These are phyloP conservation scores for Calonectria naviculata DNA, from an alignment of 2,329 filamentous ascomycete species.

Conservation along the genomic window DNA sequence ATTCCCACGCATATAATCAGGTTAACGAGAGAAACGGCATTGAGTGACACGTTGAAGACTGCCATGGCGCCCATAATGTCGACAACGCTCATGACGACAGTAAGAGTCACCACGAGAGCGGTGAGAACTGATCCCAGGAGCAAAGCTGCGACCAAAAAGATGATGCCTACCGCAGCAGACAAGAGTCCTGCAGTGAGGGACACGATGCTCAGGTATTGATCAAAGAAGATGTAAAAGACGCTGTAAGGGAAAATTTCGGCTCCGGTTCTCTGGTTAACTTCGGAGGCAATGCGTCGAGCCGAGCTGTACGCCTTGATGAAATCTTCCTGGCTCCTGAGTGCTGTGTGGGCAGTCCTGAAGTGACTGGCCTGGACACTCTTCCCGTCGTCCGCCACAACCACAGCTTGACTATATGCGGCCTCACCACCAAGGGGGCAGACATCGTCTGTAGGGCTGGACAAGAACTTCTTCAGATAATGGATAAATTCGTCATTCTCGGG, in stretches of 20 bases:
- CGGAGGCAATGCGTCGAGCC: slow-evolving; percentile 86
- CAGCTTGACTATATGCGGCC: slow-evolving; percentile 86
- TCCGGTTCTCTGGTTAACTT: slow-evolving; percentile 77
- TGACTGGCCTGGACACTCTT: slow-evolving; percentile 83
- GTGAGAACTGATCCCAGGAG: slow-evolving; percentile 88
- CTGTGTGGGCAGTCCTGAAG: slow-evolving; percentile 91
- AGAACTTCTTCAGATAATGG: slow-evolving; percentile 85
- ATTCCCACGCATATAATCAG: slow-evolving; percentile 98
- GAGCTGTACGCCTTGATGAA: slow-evolving; percentile 93
- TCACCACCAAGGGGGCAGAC: slow-evolving; percentile 90
- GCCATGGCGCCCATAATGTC: slow-evolving; percentile 98
- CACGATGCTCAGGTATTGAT: slow-evolving; percentile 92
- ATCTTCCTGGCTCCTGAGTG: slow-evolving; percentile 87
- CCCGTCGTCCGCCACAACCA: slow-evolving; percentile 78
- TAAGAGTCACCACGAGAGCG: slow-evolving; percentile 83
- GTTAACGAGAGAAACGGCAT: slow-evolving; percentile 95
- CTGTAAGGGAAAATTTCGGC: slow-evolving; percentile 95
- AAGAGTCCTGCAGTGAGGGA: slow-evolving; percentile 82
- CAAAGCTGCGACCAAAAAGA: slow-evolving; percentile 81
- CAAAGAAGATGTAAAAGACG: slow-evolving; percentile 99
- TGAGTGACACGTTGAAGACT: slow-evolving; percentile 86
- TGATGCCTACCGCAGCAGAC: slow-evolving; percentile 84
- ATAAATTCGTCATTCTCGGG: slow-evolving; percentile 93
- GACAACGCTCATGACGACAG: slow-evolving; percentile 91
- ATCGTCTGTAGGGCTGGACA: slow-evolving; percentile 81